Conservation (phyloP, 1,284 basidiomycete genomes). For the Xerocomus cyaneibrunnescens region DNA sequence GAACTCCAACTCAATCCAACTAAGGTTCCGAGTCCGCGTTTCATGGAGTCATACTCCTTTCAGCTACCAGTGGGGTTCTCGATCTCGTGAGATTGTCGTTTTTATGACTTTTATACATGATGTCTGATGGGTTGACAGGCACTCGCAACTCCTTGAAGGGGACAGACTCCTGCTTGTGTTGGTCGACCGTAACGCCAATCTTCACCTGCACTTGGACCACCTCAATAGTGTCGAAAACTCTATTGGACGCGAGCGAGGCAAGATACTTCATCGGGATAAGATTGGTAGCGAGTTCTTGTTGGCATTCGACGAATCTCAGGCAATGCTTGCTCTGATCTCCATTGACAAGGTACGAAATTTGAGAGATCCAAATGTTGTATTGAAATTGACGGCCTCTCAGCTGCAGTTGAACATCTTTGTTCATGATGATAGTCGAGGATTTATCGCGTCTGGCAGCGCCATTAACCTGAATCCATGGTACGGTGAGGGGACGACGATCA, state of each 20-base stretch:
- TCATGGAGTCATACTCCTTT: constrained; percentile 35
- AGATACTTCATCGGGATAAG: constrained; percentile 43
- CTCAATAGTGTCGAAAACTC: constrained; percentile 36
- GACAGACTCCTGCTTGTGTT: constrained; percentile 44
- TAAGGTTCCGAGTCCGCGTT: constrained; percentile 40
- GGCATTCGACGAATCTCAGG: constrained; percentile 50
- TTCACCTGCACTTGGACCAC: constrained; percentile 43
- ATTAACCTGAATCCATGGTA: constrained; percentile 49
- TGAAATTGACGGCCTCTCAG: constrained; percentile 21
- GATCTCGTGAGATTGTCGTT: constrained; percentile 37
- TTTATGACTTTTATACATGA: background rate
- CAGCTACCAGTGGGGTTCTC: constrained; percentile 34
- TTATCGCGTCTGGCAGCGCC: constrained; percentile 41
- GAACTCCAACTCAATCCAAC: constrained; percentile 40
- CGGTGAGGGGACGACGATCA: constrained; percentile 32
- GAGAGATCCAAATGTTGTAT: background rate
- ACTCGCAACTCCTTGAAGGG: constrained; percentile 39
- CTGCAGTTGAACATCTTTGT: constrained; percentile 44
- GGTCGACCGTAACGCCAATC: constrained; percentile 32
- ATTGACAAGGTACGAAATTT: constrained; percentile 38
- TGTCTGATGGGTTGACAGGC: constrained; percentile 29
- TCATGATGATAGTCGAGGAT: constrained; percentile 40
- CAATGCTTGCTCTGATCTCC: constrained; percentile 45
- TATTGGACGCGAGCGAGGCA: constrained; percentile 30
- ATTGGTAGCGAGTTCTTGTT: constrained; percentile 44